These are phyloP conservation scores for Hypoxylon perforatum DNA, from an alignment of 495 filamentous ascomycete species.

Conservation along the genomic window DNA sequence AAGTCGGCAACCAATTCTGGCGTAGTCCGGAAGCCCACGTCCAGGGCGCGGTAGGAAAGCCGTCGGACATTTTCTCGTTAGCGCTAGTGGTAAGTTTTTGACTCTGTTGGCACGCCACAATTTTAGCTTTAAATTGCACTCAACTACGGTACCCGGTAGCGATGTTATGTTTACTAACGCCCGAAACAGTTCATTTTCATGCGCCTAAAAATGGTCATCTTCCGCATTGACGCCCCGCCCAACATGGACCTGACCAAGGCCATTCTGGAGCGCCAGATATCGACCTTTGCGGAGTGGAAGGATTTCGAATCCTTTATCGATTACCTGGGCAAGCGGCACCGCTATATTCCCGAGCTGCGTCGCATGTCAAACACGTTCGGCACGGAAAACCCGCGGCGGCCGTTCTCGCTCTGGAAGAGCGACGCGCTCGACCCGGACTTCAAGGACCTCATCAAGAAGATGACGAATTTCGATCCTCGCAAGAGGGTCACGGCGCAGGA, in stretches of 20 bases:
- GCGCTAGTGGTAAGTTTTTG: constrained; percentile 52
- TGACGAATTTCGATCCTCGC: constrained; percentile 52
- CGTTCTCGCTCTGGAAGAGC: constrained; percentile 49
- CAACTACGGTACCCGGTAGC: too few species aligned
- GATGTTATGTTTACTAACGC: constrained; percentile 38
- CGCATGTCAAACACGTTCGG: constrained; percentile 51
- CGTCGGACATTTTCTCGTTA: constrained; percentile 52
- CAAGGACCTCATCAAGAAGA: constrained; percentile 51
- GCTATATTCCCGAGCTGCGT: constrained; percentile 43
- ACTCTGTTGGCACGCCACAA: too few species aligned
- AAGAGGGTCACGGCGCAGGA: constrained; percentile 48
- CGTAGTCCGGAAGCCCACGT: constrained; percentile 52
- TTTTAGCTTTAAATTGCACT: constrained; percentile 2
- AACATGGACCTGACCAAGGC: constrained; percentile 61
- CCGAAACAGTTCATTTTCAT: constrained; percentile 45
- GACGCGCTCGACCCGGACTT: constrained; percentile 50
- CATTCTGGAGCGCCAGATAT: constrained; percentile 55
- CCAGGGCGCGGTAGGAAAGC: constrained; percentile 45
- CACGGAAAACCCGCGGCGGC: constrained; percentile 49
- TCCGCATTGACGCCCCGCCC: constrained; percentile 54
- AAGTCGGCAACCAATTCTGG: constrained; percentile 53
- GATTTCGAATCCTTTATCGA: constrained; percentile 47
- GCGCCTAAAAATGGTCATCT: constrained; percentile 55
- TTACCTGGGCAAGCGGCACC: constrained; percentile 54
- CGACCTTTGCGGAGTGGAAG: constrained; percentile 60